These are phyloP conservation scores for Knoxdaviesia capensis DNA, from an alignment of 2,329 filamentous ascomycete genomes.

Conservation along the genomic window DNA sequence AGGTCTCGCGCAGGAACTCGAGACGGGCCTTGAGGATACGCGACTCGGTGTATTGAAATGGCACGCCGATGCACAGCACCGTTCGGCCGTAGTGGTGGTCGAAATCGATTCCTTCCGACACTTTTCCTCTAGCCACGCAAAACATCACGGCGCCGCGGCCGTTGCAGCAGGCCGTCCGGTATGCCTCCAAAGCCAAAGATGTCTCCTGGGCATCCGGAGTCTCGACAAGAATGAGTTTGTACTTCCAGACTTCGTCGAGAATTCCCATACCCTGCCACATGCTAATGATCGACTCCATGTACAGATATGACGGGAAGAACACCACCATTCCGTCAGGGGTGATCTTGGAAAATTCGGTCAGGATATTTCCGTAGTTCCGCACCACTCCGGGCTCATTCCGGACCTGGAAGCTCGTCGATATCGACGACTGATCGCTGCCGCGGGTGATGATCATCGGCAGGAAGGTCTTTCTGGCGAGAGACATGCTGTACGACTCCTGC, in stretches of 20 bases:
- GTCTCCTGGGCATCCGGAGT: constrained; percentile 96
- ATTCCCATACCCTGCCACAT: constrained; percentile 99
- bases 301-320: constrained; percentile 95
- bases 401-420: constrained; percentile 87
- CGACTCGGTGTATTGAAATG: constrained; percentile 97
- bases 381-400: constrained; percentile 94
- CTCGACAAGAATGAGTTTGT: constrained; percentile 94
- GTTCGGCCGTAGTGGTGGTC: constrained; percentile 96
- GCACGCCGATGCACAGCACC: constrained; percentile 89
- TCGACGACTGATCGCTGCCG: constrained; percentile 79
- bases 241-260: constrained; percentile 94
- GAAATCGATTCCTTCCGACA: constrained; percentile 96
- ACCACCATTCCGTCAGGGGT: constrained; percentile 97
- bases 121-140: constrained; percentile 91
- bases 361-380: constrained; percentile 79
- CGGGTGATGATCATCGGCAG: constrained; percentile 93
- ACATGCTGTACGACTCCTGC: constrained; percentile 96
- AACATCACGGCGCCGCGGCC: constrained; percentile 82
- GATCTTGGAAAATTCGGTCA: constrained; percentile 89
- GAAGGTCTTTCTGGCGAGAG: constrained; percentile 82
- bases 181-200: constrained; percentile 84
- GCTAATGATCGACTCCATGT: constrained; percentile 98
- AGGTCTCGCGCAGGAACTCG: constrained; percentile 92
- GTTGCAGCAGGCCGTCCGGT: constrained; percentile 93
- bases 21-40: constrained; percentile 88